phyloP scores from a whole-genome alignment of 495 filamentous ascomycete genomes.

The Podospora pseudoanserina region DNA sequence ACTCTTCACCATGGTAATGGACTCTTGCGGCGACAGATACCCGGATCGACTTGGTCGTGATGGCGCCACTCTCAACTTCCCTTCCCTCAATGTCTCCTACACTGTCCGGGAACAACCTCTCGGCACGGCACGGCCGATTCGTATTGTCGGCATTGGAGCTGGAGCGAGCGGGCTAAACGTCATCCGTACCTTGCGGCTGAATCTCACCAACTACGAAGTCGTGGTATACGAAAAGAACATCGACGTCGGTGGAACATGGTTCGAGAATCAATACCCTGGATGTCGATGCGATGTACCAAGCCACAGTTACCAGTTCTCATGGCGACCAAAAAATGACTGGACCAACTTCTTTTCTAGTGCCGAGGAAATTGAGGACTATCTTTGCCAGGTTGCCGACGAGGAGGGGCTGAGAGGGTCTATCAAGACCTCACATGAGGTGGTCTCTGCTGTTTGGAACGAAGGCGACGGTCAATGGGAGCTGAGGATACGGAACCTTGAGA shows the following conservation, averaged over 20 bases:
- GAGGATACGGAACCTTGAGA: conserved; percentile 45
- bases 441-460: conserved; percentile 42
- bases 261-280: conserved; percentile 56
- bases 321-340: conserved; percentile 57
- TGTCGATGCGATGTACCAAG: conserved; percentile 54
- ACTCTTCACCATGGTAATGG: conserved; percentile 3
- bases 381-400: conserved; percentile 51
- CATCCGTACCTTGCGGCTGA: conserved; percentile 41
- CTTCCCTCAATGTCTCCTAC: conserved; percentile 25
- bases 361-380: conserved; percentile 58
- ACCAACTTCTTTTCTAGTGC: conserved; percentile 55
- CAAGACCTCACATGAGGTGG: conserved; percentile 42
- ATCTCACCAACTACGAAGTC: conserved; percentile 49
- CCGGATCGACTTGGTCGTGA: conserved; percentile 11
- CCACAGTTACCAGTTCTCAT: conserved; percentile 55
- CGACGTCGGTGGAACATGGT: conserved; percentile 60
- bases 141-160: conserved; percentile 48
- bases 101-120: conserved; percentile 42
- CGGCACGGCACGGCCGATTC: conserved; percentile 41
- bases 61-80: conserved; percentile 12
- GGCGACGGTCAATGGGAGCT: conserved; percentile 48
- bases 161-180: conserved; percentile 50
- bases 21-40: conserved; percentile 14
- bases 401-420: conserved; percentile 52
- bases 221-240: conserved; percentile 77